Base-by-base conservation (phyloP, 2,329 filamentous ascomycete species). In the Esteya vermicola region DNA sequence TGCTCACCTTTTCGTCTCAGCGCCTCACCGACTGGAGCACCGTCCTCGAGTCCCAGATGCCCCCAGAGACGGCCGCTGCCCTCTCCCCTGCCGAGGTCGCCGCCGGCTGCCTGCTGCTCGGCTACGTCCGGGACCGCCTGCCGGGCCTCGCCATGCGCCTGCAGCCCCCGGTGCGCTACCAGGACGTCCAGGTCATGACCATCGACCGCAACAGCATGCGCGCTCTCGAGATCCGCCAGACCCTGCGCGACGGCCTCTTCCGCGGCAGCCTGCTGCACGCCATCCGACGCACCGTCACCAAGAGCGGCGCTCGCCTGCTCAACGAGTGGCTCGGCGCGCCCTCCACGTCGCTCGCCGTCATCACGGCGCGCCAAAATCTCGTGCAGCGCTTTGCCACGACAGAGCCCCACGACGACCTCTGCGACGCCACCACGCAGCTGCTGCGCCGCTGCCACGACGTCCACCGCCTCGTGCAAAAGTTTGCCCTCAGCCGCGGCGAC, bases 141-240 rank as follows among this genome's bases (percentile, higher is more conserved):
- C 81, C 82, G 50, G 85, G 84, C 16, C 64, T 79, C 39, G 78
- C 75, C 52, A 76, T 93, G 62, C 85, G 83, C 56, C 68, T 98
- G 31, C 86, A 93, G 55, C 78, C 85, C 33, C 91, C 91, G 3
- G 63, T 79, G 27, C 79, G 84, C 43, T 74, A 85, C 48, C 75
- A 82, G 48, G 69, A 74, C 38, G 67, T 83, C 52, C 75, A 93
- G 45, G 77, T 81, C 47, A 91, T 98, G 84, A 72, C 65, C 38
- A 93, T 98, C 48, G 91, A 98, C 61, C 88, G 81, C 54, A 93
- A 88, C 53, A 95, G 82, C 48, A 70, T 98, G 60, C 74, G 84
- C 43, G 85, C 88, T 1, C 68, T 98, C 5, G 91, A 98, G 57
- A 84, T 98, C 48, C 78, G 85, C 48, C 77, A 78, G 54, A 96